Percentiles rank a stretch among this genome's conserved stretches.
Evolutionary conservation across 2,329 filamentous ascomycete genomes (phyloP).

Genomic region (Pseudocercospora crystallina): DNA sequence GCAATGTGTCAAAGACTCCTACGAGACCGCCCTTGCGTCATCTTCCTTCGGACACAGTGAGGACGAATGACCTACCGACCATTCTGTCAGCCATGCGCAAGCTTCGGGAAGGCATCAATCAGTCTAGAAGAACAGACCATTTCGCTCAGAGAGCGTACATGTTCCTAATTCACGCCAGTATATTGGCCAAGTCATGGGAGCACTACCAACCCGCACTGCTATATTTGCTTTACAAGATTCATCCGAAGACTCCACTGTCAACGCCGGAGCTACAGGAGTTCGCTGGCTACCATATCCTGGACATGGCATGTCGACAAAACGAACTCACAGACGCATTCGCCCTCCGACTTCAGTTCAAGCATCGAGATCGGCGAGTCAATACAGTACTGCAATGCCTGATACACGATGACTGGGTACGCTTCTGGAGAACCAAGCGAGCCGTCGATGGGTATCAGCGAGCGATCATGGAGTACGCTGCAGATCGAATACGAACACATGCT

Average conservation of each 20-base stretch:
- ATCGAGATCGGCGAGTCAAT: conserved; percentile 69
- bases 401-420: conserved; percentile 79
- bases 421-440: conserved; percentile 67
- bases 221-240: conserved; percentile 72
- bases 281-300: conserved; percentile 76
- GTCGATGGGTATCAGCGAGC: conserved; percentile 80
- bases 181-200: conserved; percentile 78
- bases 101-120: conserved; percentile 84
- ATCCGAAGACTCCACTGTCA: conserved; percentile 65
- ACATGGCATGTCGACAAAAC: conserved; percentile 80
- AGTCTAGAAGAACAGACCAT: conserved; percentile 69
- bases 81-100: conserved; percentile 86
- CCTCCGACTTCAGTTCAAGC: conserved; percentile 59
- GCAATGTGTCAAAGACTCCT: conserved; percentile 1
- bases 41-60: conserved; percentile 32
- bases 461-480: conserved; percentile 79
- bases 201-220: conserved; percentile 87
- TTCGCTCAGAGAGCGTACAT: conserved; percentile 90
- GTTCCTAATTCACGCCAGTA: conserved; percentile 81
- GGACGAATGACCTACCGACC: conserved; percentile 66
- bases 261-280: conserved; percentile 75
- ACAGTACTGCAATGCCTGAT: conserved; percentile 68
- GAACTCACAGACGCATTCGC: conserved; percentile 73
- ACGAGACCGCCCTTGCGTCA: conserved; percentile 16
- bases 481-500: conserved; percentile 70